These are phyloP conservation scores for Rhodotorula kratochvilovae DNA, from an alignment of 768 basidiomycete species.

Conservation along the genomic window DNA sequence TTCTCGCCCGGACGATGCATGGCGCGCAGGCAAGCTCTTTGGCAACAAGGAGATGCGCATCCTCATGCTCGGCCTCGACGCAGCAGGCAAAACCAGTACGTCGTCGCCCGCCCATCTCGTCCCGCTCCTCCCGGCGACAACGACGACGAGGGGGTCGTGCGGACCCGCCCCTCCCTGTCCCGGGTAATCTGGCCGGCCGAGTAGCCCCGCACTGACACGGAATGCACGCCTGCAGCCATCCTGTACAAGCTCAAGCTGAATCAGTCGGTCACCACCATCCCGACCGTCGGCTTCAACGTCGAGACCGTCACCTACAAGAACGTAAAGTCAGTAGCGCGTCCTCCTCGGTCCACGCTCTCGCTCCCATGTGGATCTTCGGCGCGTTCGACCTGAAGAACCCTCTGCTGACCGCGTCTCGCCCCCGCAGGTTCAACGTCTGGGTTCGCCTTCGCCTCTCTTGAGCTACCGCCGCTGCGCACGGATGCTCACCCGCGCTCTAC, in stretches of 20 bases:
- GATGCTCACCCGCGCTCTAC: too few relatives aligned
- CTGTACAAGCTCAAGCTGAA: conserved; percentile 98
- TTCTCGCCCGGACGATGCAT: neutral
- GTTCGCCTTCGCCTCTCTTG: conserved; percentile 35
- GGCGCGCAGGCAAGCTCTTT: conserved; percentile 55
- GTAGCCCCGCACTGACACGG: neutral
- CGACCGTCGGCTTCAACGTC: conserved; percentile 97
- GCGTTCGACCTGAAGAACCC: neutral
- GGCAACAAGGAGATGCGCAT: conserved; percentile 93
- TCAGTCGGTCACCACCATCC: conserved; percentile 97
- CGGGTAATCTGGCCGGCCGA: too few relatives aligned
- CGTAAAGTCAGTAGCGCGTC: conserved; percentile 49
- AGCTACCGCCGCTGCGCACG: neutral
- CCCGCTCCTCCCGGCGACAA: neutral
- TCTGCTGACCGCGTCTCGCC: neutral
- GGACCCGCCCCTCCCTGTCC: neutral
- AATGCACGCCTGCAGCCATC: conserved; percentile 71
- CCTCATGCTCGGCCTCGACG: conserved; percentile 88
- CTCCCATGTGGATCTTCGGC: too few relatives aligned
- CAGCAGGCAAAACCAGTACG: conserved; percentile 97
- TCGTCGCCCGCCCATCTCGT: conserved; percentile 23
- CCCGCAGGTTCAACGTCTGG: conserved; percentile 50
- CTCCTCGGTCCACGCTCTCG: neutral
- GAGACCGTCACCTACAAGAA: conserved; percentile 99
- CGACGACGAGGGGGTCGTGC: neutral